Evolutionary conservation across 371 early-diverging fungal species (phyloP).

Genomic region (Actinomortierella ambigua): DNA sequence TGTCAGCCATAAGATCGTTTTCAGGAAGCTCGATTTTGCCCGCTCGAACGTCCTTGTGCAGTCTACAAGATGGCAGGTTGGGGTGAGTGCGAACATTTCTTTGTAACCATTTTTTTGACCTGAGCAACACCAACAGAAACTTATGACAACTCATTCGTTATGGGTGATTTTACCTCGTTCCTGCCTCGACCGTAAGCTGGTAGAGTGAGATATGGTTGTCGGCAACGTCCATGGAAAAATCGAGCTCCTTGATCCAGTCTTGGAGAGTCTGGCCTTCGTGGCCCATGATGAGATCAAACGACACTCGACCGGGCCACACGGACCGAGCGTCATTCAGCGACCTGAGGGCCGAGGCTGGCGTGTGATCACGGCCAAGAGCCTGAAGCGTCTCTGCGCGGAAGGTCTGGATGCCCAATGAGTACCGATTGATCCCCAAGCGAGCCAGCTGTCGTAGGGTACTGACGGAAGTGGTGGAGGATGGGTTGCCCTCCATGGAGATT

Average conservation of each 20-base stretch:
- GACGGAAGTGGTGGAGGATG: slow-evolving; percentile 63
- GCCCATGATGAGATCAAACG: slow-evolving; percentile 89
- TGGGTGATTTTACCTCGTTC: slow-evolving; percentile 81
- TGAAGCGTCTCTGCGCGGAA: slow-evolving; percentile 60
- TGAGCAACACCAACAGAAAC: too few species aligned
- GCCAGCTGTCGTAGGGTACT: slow-evolving; percentile 51
- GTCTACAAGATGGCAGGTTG: slow-evolving; percentile 24
- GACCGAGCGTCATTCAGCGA: slow-evolving; percentile 59
- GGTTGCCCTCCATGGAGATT: slow-evolving; percentile 73
- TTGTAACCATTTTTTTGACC: too few species aligned
- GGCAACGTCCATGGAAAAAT: slow-evolving; percentile 60
- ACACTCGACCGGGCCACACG: slow-evolving; percentile 70
- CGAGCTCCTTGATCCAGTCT: slow-evolving; percentile 72
- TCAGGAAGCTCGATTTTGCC: slow-evolving; percentile 52
- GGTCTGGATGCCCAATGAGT: slow-evolving; percentile 85
- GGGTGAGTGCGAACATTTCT: background rate
- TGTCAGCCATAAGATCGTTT: slow-evolving; percentile 65
- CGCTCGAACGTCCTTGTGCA: slow-evolving; percentile 58
- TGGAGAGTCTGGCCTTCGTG: slow-evolving; percentile 69
- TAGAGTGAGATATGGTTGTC: slow-evolving; percentile 79
- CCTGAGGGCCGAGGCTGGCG: slow-evolving; percentile 59
- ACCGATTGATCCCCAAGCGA: slow-evolving; percentile 75
- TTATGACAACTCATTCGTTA: too few species aligned
- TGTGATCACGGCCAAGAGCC: slow-evolving; percentile 76
- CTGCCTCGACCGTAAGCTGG: slow-evolving; percentile 84